phyloP scores from a whole-genome alignment of 2,329 filamentous ascomycete species.

The Colletotrichum sp. region DNA sequence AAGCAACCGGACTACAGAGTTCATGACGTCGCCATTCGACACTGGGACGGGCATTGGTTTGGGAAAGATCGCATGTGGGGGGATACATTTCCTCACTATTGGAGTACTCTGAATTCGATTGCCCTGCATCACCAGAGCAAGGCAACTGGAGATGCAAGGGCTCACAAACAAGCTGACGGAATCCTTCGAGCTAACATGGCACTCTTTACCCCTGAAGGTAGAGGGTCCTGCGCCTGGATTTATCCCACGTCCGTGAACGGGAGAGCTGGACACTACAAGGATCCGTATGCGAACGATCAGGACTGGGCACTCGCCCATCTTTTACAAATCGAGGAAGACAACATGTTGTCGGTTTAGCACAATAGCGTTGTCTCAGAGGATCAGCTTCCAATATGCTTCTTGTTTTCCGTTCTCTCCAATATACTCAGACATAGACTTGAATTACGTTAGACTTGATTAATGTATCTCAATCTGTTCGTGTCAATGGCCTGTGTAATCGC shows the following conservation, averaged over 20 bases:
- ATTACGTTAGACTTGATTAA: neutral
- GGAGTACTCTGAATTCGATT: constrained; percentile 18
- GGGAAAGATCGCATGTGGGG: constrained; percentile 20
- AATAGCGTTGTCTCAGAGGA: neutral
- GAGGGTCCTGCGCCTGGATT: constrained; percentile 17
- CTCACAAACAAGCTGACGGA: neutral
- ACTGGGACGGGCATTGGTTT: constrained; percentile 21
- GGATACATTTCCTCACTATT: constrained; percentile 19
- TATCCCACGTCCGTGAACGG: constrained; percentile 18
- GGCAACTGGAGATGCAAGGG: neutral
- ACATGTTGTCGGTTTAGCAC: neutral
- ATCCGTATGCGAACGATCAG: constrained; percentile 18
- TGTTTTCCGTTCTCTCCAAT: neutral
- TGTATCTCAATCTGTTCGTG: neutral
- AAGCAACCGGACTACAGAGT: constrained; percentile 19
- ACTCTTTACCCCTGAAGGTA: constrained; percentile 8
- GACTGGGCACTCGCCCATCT: constrained; percentile 17
- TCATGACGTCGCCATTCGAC: constrained; percentile 15
- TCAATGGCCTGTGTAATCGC: neutral
- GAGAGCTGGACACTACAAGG: constrained; percentile 1
- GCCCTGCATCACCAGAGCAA: constrained; percentile 12
- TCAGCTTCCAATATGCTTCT: neutral
- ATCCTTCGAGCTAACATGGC: constrained; percentile 8
- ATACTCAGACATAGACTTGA: neutral
- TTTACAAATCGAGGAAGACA: constrained; percentile 10